phyloP scores from a whole-genome alignment of 108 stramenopile species.

The Skeletonema menzelii region DNA sequence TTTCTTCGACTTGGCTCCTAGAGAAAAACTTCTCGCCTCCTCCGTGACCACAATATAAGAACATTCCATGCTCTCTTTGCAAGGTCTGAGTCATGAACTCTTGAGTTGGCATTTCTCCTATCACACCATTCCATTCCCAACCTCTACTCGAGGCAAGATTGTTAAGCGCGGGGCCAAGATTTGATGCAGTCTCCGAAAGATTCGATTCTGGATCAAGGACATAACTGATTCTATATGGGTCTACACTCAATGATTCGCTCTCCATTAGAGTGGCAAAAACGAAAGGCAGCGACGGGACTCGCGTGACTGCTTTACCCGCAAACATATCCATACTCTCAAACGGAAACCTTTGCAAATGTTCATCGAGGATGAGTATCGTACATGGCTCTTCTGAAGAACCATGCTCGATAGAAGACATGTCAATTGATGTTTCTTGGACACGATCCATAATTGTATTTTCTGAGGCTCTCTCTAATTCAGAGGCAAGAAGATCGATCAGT shows the following conservation, averaged over 20 bases:
- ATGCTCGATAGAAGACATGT: neutral
- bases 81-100: constrained; percentile 58
- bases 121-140: constrained; percentile 79
- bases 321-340: constrained; percentile 90
- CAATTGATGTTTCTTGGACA: neutral
- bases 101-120: constrained; percentile 66
- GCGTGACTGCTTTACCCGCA: constrained; percentile 67
- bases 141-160: constrained; percentile 30
- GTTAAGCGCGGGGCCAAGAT: constrained; percentile 71
- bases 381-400: constrained; percentile 16
- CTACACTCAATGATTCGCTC: constrained; percentile 27
- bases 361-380: constrained; percentile 89
- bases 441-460: neutral
- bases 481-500: constrained; percentile 55
- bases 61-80: constrained; percentile 60
- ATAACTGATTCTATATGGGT: constrained; percentile 66
- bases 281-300: constrained; percentile 88
- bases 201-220: constrained; percentile 95
- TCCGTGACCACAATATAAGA: constrained; percentile 97
- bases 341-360: constrained; percentile 92
- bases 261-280: constrained; percentile 70
- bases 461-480: constrained; percentile 27
- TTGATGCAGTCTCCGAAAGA: constrained; percentile 72
- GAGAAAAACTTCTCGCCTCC: constrained; percentile 88
- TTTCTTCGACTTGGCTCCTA: constrained; percentile 62